phyloP scores from a whole-genome alignment of 192 early-diverging fungal species.

The Pilobolus umbonatus region DNA sequence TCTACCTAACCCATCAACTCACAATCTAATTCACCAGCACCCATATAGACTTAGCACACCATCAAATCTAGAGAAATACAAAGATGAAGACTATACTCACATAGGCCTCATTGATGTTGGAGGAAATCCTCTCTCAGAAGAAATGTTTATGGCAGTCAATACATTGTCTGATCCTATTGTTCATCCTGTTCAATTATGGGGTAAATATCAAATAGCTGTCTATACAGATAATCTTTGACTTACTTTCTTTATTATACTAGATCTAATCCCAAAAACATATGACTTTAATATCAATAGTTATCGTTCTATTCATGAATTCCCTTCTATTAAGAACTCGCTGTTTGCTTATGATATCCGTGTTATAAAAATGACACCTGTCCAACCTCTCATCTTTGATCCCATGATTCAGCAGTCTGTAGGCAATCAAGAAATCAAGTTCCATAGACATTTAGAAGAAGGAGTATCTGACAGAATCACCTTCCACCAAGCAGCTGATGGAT shows the following conservation, averaged over 20 bases:
- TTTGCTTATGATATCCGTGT: not conserved
- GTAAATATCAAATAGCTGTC: slow-evolving; percentile 1
- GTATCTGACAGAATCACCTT: slow-evolving; percentile 36
- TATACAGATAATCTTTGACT: too few relatives aligned
- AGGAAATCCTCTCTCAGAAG: too few relatives aligned
- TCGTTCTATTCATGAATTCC: not conserved
- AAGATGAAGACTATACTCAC: too few relatives aligned
- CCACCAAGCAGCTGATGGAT: slow-evolving; percentile 31
- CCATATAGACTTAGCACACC: too few relatives aligned
- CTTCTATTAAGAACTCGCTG: not conserved
- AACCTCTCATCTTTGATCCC: not conserved
- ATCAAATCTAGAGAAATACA: too few relatives aligned
- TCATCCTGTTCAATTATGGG: not conserved
- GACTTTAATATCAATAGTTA: not conserved
- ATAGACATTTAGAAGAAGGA: slow-evolving; percentile 21
- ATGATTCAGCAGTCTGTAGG: not conserved
- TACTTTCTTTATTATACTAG: not conserved
- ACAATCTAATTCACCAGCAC: too few relatives aligned
- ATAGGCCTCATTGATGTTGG: too few relatives aligned
- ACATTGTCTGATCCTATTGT: not conserved
- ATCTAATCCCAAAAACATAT: too few relatives aligned
- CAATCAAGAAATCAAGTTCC: not conserved
- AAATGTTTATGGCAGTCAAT: not conserved
- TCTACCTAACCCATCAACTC: too few relatives aligned
- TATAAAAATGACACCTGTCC: not conserved